phyloP scores from a whole-genome alignment of 331 rosid species.

The Pyrus hybrid region DNA sequence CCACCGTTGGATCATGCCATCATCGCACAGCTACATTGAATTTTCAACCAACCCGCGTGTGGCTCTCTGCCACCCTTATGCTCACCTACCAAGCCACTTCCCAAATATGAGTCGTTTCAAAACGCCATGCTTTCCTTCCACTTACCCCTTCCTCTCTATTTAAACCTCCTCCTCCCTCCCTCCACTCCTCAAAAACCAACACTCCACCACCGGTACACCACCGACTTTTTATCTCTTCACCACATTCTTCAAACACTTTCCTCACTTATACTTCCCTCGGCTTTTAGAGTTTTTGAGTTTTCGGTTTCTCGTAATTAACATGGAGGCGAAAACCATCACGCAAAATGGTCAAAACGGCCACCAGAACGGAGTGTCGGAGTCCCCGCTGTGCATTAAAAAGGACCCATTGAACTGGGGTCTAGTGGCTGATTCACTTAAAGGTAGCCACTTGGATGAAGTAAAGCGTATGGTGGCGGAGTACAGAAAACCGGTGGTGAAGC shows the following conservation, averaged over 20 bases:
- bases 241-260: not conserved
- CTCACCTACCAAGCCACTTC: slow-evolving; percentile 49
- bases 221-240: not conserved
- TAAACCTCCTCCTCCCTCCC: slow-evolving; percentile 9
- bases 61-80: slow-evolving; percentile 31
- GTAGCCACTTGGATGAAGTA: slow-evolving; percentile 80
- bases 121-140: not conserved
- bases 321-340: slow-evolving; percentile 3
- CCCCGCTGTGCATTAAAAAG: slow-evolving; percentile 21
- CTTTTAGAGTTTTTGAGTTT: not conserved
- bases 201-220: not conserved
- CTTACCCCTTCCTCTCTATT: slow-evolving; percentile 3
- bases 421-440: slow-evolving; percentile 60
- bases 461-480: slow-evolving; percentile 83
- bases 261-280: not conserved
- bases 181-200: not conserved
- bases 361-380: slow-evolving; percentile 15
- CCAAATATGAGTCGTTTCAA: not conserved
- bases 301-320: not conserved
- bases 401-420: slow-evolving; percentile 76
- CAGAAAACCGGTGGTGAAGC: slow-evolving; percentile 45
- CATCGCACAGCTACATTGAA: slow-evolving; percentile 16
- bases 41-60: slow-evolving; percentile 49
- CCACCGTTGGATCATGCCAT: not conserved
- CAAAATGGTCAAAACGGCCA: slow-evolving; percentile 13